Evolutionary conservation across 1,284 basidiomycete species (phyloP), one percentile per base, ranked within the genome.

Genomic region (Ganoderma boninense): DNA sequence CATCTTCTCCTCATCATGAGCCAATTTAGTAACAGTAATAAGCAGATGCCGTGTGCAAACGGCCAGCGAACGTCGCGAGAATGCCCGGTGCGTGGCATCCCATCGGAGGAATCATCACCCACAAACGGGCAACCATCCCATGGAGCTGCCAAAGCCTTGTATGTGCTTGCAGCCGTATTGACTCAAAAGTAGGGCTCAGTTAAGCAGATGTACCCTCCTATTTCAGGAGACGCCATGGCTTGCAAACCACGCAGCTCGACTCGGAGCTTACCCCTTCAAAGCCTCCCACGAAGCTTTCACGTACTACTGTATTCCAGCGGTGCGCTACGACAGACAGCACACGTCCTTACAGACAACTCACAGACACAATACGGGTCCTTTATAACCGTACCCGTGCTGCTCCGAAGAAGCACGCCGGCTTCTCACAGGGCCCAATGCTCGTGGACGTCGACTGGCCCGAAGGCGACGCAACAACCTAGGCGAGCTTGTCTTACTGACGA

Each of bases 21-120:
- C 35, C 32, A 40, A 8, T 0, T 38, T 20, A 1, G 18, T 13
- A 7, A 20, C 23, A 40, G 18, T n/a, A 7, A 20, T 23, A 40
- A 8, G 10, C 8, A 23, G 2, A 20, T 23, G 14, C 23, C 35
- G 35, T 60, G 38, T 20, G 32, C 35, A 60, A 38, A 23, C 57
- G 18, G 57, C 7, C 11, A 35, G 14, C 10, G 20, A 40, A 14
- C 20, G 6, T 23, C 40, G 35, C 35, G 57, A 60, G n/a, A 40
- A 60, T 40, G n/a, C 35, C 57, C 57, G 57, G 32, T 60, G 57
- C 57, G 57, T 60, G 57, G 57, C 57, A 60, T 3, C 57, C 23
- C 18, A 18, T 60, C 35, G 57, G 57, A 60, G 57, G 57, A 60
- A 23, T 38, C 38, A 10, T 40, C 11, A 2, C 18, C 14, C 5